phyloP scores from a whole-genome alignment of 2,329 filamentous ascomycete genomes.

The Verticillium zaregamsianum region DNA sequence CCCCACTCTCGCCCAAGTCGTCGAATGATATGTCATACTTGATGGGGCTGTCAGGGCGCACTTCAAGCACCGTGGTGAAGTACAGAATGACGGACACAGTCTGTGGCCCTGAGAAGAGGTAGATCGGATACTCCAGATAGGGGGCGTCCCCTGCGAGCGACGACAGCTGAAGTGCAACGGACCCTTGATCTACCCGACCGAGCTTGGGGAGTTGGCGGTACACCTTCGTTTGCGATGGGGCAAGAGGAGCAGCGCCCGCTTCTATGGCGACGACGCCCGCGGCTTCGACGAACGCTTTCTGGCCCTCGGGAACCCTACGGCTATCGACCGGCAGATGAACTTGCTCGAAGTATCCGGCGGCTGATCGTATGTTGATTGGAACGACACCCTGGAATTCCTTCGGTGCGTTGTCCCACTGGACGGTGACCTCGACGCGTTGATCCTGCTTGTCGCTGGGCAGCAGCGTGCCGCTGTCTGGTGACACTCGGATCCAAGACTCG shows the following conservation, averaged over 20 bases:
- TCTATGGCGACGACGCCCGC: conserved; percentile 29
- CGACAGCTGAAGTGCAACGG: conserved; percentile 14
- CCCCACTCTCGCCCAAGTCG: conserved; percentile 19
- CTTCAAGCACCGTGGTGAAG: conserved; percentile 41
- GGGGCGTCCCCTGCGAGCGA: conserved; percentile 12
- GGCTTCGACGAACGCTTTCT: conserved; percentile 23
- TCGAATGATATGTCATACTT: conserved; percentile 46
- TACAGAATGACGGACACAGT: conserved; percentile 25
- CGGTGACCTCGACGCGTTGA: conserved; percentile 21
- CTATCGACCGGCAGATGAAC: conserved; percentile 19
- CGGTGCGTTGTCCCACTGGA: conserved; percentile 33
- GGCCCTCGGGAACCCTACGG: conserved; percentile 20
- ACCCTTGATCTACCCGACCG: conserved; percentile 19
- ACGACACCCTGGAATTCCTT: conserved; percentile 37
- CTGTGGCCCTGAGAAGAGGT: conserved; percentile 20
- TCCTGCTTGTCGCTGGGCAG: conserved; percentile 24
- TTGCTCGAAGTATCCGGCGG: conserved; percentile 32
- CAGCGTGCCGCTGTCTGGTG: conserved; percentile 21
- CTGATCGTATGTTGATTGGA: conserved; percentile 25
- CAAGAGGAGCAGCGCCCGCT: conserved; percentile 8
- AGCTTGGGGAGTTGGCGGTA: conserved; percentile 25
- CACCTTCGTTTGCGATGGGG: conserved; percentile 15
- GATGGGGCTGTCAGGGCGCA: conserved; percentile 43
- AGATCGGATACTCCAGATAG: conserved; percentile 24
- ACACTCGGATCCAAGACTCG: conserved; percentile 29